Base-by-base conservation (phyloP, 2,329 filamentous ascomycete genomes). In the Drechslerella stenobrocha region DNA sequence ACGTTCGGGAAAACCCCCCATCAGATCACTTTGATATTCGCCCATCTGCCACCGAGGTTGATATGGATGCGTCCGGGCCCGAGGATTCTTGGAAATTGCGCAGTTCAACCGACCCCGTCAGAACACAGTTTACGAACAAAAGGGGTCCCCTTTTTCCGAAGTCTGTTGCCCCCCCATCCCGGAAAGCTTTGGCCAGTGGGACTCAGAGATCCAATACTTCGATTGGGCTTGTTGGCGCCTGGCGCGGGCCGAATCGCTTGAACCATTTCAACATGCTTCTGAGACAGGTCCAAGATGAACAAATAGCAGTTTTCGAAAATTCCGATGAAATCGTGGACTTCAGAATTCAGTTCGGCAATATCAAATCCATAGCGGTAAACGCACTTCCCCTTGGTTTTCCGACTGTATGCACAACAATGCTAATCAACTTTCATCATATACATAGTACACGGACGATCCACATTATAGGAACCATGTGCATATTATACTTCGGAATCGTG, bases 401-500 rank as follows among this genome's bases (percentile, higher is more conserved):
- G 15, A 3, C 1, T 22, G n/a, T 37, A 8, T 4, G 28, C 28
- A 8, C 6, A 6, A 13, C 4, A n/a, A 4, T 34, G 22, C 47
- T 52, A 44, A 57, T 20, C n/a, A 20, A 37, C 11, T 47, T 9
- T 44, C 1, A 15, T n/a, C n/a, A n/a, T n/a, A n/a, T 28, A 13
- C 35, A 7, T 44, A 66, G 60, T 59, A 53, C 28, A 34, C 32
- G 2, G 42, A 53, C 4, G 53, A 52, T 6, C n/a, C 20, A 15
- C 11, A 34, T 4, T 7, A 44, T 23, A 24, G 37, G 18, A 48
- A 59, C 11, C 53, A 42, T 24, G 24, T 66, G 3, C 22, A 15
- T 22, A 30, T 66, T 13, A 66, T 57, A 15, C 28, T 66, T 13
- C 37, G 15, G 18, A 58, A 32, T 18, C 47, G 48, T 9, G 42